Evolutionary conservation across 2,329 filamentous ascomycete species (phyloP).

Genomic region (Talaromyces atroroseus): DNA sequence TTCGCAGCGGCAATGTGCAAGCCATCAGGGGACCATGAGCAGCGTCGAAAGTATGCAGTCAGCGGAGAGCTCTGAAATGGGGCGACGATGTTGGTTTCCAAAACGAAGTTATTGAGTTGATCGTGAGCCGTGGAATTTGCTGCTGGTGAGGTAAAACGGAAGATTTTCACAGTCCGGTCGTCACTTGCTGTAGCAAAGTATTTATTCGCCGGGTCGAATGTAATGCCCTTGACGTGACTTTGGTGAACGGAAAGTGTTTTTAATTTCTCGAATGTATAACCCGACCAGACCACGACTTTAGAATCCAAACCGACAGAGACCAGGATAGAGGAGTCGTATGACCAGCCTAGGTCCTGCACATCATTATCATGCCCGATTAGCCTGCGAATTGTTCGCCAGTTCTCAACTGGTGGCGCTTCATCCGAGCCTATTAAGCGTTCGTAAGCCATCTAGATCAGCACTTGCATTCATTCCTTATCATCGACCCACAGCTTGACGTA

Average conservation of each 20-base stretch:
- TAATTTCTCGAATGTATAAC: slow-evolving; percentile 94
- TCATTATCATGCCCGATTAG: slow-evolving; percentile 97
- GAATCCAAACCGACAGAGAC: slow-evolving; percentile 96
- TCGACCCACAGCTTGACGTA: slow-evolving; percentile 34
- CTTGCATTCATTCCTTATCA: neutral
- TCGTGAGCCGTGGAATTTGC: slow-evolving; percentile 92
- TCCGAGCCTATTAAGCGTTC: slow-evolving; percentile 58
- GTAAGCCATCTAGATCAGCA: slow-evolving; percentile 2
- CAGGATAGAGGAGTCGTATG: slow-evolving; percentile 87
- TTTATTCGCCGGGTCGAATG: slow-evolving; percentile 97
- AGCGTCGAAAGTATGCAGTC: slow-evolving; percentile 93
- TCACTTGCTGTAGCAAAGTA: slow-evolving; percentile 98
- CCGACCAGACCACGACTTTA: slow-evolving; percentile 97
- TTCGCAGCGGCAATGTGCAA: slow-evolving; percentile 96
- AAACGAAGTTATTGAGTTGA: slow-evolving; percentile 91
- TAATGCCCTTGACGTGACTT: slow-evolving; percentile 97
- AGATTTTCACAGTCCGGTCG: slow-evolving; percentile 93
- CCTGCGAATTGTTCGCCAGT: slow-evolving; percentile 92
- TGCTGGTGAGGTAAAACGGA: slow-evolving; percentile 83
- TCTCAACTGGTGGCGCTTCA: slow-evolving; percentile 88
- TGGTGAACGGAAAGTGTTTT: slow-evolving; percentile 91
- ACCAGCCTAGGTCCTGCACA: slow-evolving; percentile 97
- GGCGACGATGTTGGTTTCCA: slow-evolving; percentile 82
- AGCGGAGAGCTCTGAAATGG: slow-evolving; percentile 89
- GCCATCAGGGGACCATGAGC: slow-evolving; percentile 96